Evolutionary conservation across 2,329 filamentous ascomycete species (phyloP).

Genomic region (Microdochium paspali): DNA sequence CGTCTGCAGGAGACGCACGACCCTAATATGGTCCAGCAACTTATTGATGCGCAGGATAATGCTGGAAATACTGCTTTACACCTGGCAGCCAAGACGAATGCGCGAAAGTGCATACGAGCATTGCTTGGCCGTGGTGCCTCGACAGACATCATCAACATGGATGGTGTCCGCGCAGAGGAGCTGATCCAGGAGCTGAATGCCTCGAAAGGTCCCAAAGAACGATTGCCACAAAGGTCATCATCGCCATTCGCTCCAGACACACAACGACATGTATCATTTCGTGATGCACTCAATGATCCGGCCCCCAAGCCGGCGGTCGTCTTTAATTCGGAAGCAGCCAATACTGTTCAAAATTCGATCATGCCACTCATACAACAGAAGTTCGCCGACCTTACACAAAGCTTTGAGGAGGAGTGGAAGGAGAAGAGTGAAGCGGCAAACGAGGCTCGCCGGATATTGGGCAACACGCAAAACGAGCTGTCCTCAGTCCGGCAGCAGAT

Average conservation of each 20-base stretch:
- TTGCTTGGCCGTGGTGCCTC: constrained; percentile 71
- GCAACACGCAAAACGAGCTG: constrained; percentile 60
- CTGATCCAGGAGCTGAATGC: constrained; percentile 71
- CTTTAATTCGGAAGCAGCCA: constrained; percentile 56
- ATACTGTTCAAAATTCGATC: constrained; percentile 60
- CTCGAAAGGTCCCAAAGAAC: constrained; percentile 50
- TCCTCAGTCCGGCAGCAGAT: constrained; percentile 50
- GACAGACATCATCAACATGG: constrained; percentile 72
- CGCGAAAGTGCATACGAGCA: constrained; percentile 79
- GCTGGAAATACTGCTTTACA: constrained; percentile 82
- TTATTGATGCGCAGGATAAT: constrained; percentile 75
- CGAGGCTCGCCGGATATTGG: constrained; percentile 56
- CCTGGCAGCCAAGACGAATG: constrained; percentile 69
- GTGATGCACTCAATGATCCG: constrained; percentile 37
- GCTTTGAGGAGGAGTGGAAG: constrained; percentile 65
- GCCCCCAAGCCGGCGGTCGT: constrained; percentile 28
- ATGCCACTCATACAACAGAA: constrained; percentile 62
- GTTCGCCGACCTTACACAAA: constrained; percentile 58
- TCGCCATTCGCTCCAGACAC: constrained; percentile 58
- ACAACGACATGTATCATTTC: constrained; percentile 43
- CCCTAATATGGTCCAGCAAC: constrained; percentile 63
- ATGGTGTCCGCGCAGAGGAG: constrained; percentile 76
- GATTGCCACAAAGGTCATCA: constrained; percentile 65
- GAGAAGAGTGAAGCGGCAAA: constrained; percentile 64
- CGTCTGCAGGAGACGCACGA: constrained; percentile 72